phyloP scores from a whole-genome alignment of 331 rosid genomes.

The Quercus tomentella region DNA sequence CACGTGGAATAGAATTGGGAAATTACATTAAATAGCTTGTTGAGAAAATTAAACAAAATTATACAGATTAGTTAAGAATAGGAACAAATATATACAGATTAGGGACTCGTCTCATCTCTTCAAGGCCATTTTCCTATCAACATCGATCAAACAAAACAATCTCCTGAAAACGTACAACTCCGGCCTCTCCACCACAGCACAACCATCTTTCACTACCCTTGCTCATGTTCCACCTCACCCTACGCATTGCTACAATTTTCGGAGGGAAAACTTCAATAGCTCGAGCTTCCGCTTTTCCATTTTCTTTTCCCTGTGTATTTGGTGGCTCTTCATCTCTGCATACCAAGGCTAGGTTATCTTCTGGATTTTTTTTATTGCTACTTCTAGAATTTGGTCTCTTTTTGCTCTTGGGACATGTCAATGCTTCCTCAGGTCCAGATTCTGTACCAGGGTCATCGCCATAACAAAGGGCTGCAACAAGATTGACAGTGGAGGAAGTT shows the following conservation, averaged over 20 bases:
- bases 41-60: too few relatives aligned
- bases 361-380: conserved; percentile 31
- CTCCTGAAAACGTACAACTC: conserved; percentile 78
- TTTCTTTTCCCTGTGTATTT: conserved; percentile 6
- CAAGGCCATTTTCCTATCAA: conserved; percentile 46
- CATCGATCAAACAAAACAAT: conserved; percentile 36
- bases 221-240: conserved; percentile 92
- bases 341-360: conserved; percentile 19
- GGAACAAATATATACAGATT: background rate
- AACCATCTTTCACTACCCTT: conserved; percentile 88
- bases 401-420: conserved; percentile 20
- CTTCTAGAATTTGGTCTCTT: conserved; percentile 28
- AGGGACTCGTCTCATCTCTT: conserved; percentile 38
- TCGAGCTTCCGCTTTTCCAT: conserved; percentile 15
- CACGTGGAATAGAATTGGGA: background rate
- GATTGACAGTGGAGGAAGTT: conserved; percentile 11
- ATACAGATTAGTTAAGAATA: background rate
- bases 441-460: conserved; percentile 28
- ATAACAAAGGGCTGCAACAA: conserved; percentile 40
- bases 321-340: conserved; percentile 28
- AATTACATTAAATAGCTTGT: background rate
- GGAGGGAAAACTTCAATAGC: conserved; percentile 53
- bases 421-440: conserved; percentile 37
- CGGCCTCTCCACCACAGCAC: conserved; percentile 83
- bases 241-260: conserved; percentile 62